phyloP scores from a whole-genome alignment of 805 yeast species.

The Kazachstania psychrophila region DNA sequence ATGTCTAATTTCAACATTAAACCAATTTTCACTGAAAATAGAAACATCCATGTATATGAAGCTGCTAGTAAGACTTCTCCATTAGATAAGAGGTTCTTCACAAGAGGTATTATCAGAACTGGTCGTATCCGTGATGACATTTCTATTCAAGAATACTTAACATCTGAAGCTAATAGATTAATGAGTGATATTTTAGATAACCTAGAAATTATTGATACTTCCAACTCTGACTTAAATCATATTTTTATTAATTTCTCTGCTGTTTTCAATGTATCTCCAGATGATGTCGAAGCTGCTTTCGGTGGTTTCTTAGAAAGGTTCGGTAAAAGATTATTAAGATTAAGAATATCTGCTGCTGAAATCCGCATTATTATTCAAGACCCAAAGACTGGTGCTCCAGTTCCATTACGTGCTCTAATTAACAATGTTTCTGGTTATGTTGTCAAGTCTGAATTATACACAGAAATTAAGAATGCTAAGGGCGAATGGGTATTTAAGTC shows the following conservation, averaged over 20 bases:
- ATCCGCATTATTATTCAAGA: constrained; percentile 93
- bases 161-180: constrained; percentile 91
- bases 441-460: constrained; percentile 88
- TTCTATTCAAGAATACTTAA: constrained; percentile 84
- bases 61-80: constrained; percentile 91
- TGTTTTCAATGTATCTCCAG: constrained; percentile 86
- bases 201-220: constrained; percentile 85
- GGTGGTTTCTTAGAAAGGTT: constrained; percentile 97
- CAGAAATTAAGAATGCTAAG: constrained; percentile 82
- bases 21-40: constrained; percentile 91
- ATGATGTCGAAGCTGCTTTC: constrained; percentile 94
- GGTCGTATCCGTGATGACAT: constrained; percentile 91
- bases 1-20: constrained; percentile 89
- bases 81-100: constrained; percentile 89
- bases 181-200: constrained; percentile 95
- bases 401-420: constrained; percentile 94
- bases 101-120: constrained; percentile 94
- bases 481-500: constrained; percentile 98
- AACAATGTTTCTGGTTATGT: constrained; percentile 96
- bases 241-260: constrained; percentile 96
- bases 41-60: constrained; percentile 95
- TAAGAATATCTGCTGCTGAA: constrained; percentile 95
- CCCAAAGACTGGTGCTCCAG: constrained; percentile 75
- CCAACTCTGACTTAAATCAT: constrained; percentile 93
- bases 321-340: constrained; percentile 93